phyloP scores from a whole-genome alignment of 1,284 basidiomycete genomes.

The Microbotryomycetes sp. region DNA sequence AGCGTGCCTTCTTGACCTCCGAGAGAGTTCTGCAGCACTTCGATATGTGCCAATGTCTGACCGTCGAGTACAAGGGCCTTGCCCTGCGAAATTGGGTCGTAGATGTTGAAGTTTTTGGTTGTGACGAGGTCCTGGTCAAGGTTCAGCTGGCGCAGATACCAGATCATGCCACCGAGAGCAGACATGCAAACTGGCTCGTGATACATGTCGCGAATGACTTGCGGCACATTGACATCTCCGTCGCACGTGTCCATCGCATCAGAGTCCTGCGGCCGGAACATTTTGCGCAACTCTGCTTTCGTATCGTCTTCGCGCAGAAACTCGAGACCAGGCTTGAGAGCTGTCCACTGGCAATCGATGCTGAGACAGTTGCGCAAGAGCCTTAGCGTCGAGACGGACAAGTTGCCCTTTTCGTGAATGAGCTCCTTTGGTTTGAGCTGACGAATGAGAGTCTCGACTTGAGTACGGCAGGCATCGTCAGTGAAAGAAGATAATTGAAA shows the following conservation, averaged over 20 bases:
- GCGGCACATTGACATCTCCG: conserved; percentile 55
- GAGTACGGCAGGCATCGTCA: conserved; percentile 87
- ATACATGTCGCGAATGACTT: conserved; percentile 56
- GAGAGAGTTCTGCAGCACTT: conserved; percentile 85
- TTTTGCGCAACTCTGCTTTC: conserved; percentile 57
- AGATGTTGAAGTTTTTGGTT: conserved; percentile 92
- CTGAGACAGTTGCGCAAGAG: conserved; percentile 72
- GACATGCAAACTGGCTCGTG: conserved; percentile 62
- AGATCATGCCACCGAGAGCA: conserved; percentile 81
- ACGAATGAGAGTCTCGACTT: conserved; percentile 86
- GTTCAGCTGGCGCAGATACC: conserved; percentile 86
- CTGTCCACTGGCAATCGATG: conserved; percentile 75
- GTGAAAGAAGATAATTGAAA: conserved; percentile 86
- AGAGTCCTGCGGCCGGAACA: conserved; percentile 51
- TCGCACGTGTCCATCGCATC: conserved; percentile 35
- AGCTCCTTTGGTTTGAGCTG: conserved; percentile 91
- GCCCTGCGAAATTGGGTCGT: conserved; percentile 84
- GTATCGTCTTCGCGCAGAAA: conserved; percentile 69
- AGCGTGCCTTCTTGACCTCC: conserved; percentile 83
- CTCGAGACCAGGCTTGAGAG: conserved; percentile 65
- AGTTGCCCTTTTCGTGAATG: conserved; percentile 75
- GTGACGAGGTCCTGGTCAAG: conserved; percentile 85
- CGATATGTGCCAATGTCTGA: conserved; percentile 85
- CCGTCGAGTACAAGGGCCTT: conserved; percentile 80
- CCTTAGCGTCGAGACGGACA: conserved; percentile 71